A percentile compares a stretch with the other conserved stretches of the same genome.
Evolutionary conservation across 441 rosid genomes (phyloP).

Genomic region (Aquilaria agallochum): DNA sequence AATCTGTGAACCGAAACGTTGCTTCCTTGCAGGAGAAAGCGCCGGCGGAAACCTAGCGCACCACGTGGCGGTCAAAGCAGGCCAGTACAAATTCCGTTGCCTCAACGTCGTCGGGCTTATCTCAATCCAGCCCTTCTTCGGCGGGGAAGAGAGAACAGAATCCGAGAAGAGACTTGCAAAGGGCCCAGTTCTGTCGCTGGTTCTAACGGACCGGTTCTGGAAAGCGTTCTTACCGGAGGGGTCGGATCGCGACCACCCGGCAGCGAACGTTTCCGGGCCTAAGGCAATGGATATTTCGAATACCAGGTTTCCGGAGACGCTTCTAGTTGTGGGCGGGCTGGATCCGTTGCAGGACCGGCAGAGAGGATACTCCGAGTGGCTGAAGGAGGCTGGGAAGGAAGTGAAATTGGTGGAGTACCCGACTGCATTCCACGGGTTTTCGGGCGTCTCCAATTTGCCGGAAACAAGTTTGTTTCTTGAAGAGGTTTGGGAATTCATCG

Average conservation of each 20-base stretch:
- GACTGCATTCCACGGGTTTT: slow-evolving; percentile 15
- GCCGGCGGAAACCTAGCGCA: slow-evolving; percentile 27
- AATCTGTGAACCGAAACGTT: neutral
- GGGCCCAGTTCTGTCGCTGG: slow-evolving; percentile 2
- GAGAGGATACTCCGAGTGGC: slow-evolving; percentile 18
- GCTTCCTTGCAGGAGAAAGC: slow-evolving; percentile 27
- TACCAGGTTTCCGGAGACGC: slow-evolving; percentile 14
- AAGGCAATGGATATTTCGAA: slow-evolving; percentile 18
- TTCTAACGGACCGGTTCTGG: slow-evolving; percentile 22
- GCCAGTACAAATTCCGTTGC: neutral
- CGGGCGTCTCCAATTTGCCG: slow-evolving; percentile 7
- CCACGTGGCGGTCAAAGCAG: slow-evolving; percentile 22
- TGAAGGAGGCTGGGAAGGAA: slow-evolving; percentile 23
- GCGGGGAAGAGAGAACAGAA: slow-evolving; percentile 21
- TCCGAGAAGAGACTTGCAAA: slow-evolving; percentile 11
- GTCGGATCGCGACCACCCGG: slow-evolving; percentile 26
- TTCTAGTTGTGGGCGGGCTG: slow-evolving; percentile 20
- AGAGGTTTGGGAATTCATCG: slow-evolving; percentile 10
- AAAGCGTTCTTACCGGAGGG: slow-evolving; percentile 25
- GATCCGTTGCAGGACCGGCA: slow-evolving; percentile 29
- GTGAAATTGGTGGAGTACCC: slow-evolving; percentile 21
- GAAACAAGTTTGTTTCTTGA: slow-evolving; percentile 13
- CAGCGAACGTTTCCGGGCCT: slow-evolving; percentile 23
- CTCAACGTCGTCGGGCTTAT: slow-evolving; percentile 19
- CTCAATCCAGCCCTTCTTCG: slow-evolving; percentile 21